A percentile compares a stretch with the other conserved stretches of the same genome.
Evolutionary conservation across 2,329 filamentous ascomycete species (phyloP).

Genomic region (Pestalotiopsis fici): DNA sequence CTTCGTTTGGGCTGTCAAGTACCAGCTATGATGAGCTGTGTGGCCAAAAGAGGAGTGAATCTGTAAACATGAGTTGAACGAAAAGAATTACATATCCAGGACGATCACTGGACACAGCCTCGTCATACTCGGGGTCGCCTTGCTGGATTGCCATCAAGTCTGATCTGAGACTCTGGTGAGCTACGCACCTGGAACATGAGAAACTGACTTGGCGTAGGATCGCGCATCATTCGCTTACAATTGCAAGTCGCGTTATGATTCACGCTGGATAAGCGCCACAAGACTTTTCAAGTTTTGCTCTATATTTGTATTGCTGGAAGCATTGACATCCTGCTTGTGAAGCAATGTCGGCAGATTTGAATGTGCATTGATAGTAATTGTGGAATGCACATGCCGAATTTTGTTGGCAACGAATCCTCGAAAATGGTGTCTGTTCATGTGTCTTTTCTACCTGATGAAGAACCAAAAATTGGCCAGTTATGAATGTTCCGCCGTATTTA

Average conservation of each 20-base stretch:
- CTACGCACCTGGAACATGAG: neutral
- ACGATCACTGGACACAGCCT: neutral
- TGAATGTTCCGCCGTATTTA: neutral
- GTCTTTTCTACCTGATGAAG: neutral
- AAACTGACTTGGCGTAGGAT: neutral
- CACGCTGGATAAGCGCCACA: too few relatives aligned
- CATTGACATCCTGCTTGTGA: too few relatives aligned
- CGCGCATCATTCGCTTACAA: too few relatives aligned
- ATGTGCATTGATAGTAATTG: too few relatives aligned
- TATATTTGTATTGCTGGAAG: too few relatives aligned
- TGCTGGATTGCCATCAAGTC: neutral
- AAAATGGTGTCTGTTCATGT: neutral
- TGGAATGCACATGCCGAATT: too few relatives aligned
- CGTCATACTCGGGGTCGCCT: neutral
- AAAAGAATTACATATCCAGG: neutral
- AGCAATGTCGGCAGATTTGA: too few relatives aligned
- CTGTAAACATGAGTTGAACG: neutral
- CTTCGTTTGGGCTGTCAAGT: neutral
- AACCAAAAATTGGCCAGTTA: neutral
- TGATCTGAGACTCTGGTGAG: neutral
- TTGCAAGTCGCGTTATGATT: too few relatives aligned
- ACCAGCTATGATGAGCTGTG: neutral
- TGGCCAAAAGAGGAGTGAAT: neutral
- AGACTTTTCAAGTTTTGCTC: too few relatives aligned
- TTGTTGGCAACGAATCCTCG: neutral